These are phyloP conservation scores for Pythium coloratum DNA, from an alignment of 352 stramenopile species.

Conservation along the genomic window DNA sequence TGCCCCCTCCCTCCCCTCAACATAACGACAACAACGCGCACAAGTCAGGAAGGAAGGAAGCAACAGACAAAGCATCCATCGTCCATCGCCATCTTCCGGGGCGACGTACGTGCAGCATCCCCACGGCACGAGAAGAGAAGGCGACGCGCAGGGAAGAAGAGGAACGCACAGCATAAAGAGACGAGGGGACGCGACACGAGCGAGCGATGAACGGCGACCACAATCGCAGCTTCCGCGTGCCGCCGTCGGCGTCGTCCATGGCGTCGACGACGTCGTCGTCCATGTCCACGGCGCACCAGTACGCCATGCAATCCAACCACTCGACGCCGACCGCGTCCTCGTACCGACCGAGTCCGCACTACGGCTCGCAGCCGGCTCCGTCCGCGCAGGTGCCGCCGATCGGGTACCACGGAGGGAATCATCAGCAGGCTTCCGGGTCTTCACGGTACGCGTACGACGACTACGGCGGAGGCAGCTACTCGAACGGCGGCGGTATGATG, in stretches of 20 bases:
- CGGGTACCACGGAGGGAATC: slow-evolving; percentile 3
- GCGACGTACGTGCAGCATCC: not conserved
- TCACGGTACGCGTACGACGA: slow-evolving; percentile 8
- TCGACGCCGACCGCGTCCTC: slow-evolving; percentile 13
- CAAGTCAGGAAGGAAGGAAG: not conserved
- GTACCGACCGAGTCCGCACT: slow-evolving; percentile 16
- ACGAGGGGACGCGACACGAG: not conserved
- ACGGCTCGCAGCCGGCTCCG: slow-evolving; percentile 9
- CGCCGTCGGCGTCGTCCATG: slow-evolving; percentile 7
- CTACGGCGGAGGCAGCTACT: slow-evolving; percentile 9
- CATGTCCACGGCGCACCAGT: not conserved
- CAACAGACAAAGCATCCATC: not conserved
- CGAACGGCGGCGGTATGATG: slow-evolving; percentile 9
- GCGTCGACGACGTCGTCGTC: slow-evolving; percentile 3
- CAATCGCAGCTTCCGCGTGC: slow-evolving; percentile 22
- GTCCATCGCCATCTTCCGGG: not conserved
- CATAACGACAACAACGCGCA: not conserved
- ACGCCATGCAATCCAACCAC: slow-evolving; percentile 1
- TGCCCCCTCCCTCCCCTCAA: slow-evolving; percentile 1
- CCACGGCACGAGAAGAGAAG: not conserved
- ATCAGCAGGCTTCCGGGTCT: not conserved
- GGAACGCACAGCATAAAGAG: not conserved
- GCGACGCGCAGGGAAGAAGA: not conserved
- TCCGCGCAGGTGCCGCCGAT: slow-evolving; percentile 3
- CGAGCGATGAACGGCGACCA: slow-evolving; percentile 15